phyloP scores from a whole-genome alignment of 2,329 filamentous ascomycete genomes.

The Monosporascus sp. region DNA sequence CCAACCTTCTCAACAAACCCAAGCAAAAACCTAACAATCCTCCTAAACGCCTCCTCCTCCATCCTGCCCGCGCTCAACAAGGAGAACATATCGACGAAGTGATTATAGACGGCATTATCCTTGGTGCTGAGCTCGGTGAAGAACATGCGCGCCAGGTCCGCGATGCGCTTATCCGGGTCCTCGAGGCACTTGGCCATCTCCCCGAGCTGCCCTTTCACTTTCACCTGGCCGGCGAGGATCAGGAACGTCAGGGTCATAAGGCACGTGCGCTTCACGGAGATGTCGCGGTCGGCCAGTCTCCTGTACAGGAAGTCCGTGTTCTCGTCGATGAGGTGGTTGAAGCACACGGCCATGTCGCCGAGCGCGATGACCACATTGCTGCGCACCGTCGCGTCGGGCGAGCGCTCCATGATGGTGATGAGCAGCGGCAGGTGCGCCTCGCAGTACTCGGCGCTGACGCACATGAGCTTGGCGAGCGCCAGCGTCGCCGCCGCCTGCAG shows the following conservation, averaged over 20 bases:
- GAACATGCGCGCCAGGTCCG: constrained; percentile 94
- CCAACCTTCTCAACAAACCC: constrained; percentile 82
- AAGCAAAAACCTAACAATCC: constrained; percentile 87
- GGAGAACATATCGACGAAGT: constrained; percentile 99
- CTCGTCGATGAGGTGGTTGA: constrained; percentile 98
- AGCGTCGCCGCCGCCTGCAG: constrained; percentile 90
- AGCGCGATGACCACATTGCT: constrained; percentile 96
- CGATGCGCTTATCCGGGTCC: constrained; percentile 89
- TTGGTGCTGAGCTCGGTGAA: constrained; percentile 96
- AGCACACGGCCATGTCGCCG: constrained; percentile 98
- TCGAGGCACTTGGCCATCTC: constrained; percentile 99
- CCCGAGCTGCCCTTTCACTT: constrained; percentile 96
- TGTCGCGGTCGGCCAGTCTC: constrained; percentile 80
- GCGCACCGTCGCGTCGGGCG: constrained; percentile 83
- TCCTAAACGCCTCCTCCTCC: constrained; percentile 78
- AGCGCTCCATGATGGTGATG: constrained; percentile 96
- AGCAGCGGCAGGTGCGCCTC: constrained; percentile 87
- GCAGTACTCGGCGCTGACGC: constrained; percentile 93
- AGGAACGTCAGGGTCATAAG: constrained; percentile 98
- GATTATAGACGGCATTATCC: constrained; percentile 98
- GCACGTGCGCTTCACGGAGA: constrained; percentile 92
- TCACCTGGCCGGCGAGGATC: constrained; percentile 94
- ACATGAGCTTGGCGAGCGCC: constrained; percentile 97
- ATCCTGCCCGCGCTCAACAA: constrained; percentile 80
- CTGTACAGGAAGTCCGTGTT: constrained; percentile 98